Evolutionary conservation across 495 filamentous ascomycete species (phyloP).

Genomic region (Corynascus novoguineensis): DNA sequence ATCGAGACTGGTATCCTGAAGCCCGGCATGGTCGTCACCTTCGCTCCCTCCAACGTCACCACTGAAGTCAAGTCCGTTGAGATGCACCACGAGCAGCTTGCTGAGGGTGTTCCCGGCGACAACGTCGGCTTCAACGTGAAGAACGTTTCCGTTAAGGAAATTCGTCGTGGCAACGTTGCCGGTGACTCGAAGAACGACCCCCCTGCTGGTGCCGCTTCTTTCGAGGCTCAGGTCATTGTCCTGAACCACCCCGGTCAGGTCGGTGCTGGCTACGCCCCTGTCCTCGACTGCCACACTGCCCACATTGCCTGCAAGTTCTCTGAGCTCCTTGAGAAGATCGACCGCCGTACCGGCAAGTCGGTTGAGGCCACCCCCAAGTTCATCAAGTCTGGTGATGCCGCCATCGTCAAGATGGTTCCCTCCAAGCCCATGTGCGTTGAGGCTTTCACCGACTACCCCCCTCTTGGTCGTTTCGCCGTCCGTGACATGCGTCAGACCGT

Average conservation of each 20-base stretch:
- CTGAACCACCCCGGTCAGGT: constrained; percentile 99
- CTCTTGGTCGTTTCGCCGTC: constrained; percentile 97
- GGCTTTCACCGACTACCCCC: constrained; percentile 98
- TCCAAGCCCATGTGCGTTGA: constrained; percentile 99
- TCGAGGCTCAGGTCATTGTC: constrained; percentile 99
- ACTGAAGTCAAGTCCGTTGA: constrained; percentile 99
- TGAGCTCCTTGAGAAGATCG: constrained; percentile 98
- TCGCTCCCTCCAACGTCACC: constrained; percentile 96
- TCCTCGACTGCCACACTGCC: constrained; percentile 98
- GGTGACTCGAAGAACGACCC: constrained; percentile 99
- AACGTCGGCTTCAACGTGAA: constrained; percentile 99
- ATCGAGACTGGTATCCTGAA: constrained; percentile 98
- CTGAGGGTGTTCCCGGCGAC: constrained; percentile 94
- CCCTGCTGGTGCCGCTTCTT: constrained; percentile 77
- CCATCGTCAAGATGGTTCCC: constrained; percentile 99
- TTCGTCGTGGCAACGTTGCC: constrained; percentile 99
- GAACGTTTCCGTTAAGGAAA: constrained; percentile 99
- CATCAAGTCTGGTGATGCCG: constrained; percentile 99
- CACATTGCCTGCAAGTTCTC: constrained; percentile 99
- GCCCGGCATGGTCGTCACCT: constrained; percentile 96
- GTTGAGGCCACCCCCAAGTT: constrained; percentile 90
- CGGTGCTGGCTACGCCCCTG: constrained; percentile 96
- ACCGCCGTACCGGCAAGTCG: constrained; percentile 98
- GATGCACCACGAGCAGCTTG: constrained; percentile 99
- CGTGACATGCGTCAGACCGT: constrained; percentile 91